phyloP scores from a whole-genome alignment of 2,329 filamentous ascomycete species.

The Aspergillus sp. region DNA sequence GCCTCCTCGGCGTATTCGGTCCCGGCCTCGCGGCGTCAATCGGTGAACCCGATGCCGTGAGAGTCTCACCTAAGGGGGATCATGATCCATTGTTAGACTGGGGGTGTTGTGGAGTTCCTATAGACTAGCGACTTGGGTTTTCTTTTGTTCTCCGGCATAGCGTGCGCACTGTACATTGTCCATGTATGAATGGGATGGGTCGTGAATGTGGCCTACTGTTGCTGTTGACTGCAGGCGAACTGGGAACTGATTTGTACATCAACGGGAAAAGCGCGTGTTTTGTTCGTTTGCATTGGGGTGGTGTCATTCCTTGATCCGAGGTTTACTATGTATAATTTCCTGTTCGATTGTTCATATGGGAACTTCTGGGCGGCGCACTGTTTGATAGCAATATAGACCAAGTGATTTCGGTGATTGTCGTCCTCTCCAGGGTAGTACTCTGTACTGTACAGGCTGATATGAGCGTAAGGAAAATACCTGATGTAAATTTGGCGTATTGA shows the following conservation, averaged over 20 bases:
- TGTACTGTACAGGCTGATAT: background rate
- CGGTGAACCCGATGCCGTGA: constrained; percentile 24
- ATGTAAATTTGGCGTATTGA: background rate
- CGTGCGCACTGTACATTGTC: constrained; percentile 31
- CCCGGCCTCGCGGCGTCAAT: constrained; percentile 26
- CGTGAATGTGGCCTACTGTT: constrained; percentile 7
- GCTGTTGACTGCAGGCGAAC: background rate
- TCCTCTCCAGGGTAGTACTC: too few relatives aligned
- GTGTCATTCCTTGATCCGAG: constrained; percentile 1
- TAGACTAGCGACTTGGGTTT: constrained; percentile 11
- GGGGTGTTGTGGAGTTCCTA: constrained; percentile 6
- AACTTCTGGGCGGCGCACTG: background rate
- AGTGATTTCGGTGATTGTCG: background rate
- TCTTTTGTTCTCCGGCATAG: constrained; percentile 25
- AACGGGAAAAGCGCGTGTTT: background rate
- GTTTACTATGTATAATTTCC: constrained; percentile 15
- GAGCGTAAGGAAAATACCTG: too few relatives aligned
- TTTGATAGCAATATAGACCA: background rate
- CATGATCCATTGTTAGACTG: constrained; percentile 8
- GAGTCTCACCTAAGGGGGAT: constrained; percentile 3
- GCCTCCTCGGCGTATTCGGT: constrained; percentile 26
- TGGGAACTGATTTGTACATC: background rate
- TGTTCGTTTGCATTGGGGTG: background rate
- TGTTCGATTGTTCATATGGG: constrained; percentile 21
- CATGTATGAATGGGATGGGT: constrained; percentile 13